A percentile compares a stretch with the other conserved stretches of the same genome.
Evolutionary conservation across 116 monocot genomes (phyloP).

Genomic region (Cymodocea nodosa): DNA sequence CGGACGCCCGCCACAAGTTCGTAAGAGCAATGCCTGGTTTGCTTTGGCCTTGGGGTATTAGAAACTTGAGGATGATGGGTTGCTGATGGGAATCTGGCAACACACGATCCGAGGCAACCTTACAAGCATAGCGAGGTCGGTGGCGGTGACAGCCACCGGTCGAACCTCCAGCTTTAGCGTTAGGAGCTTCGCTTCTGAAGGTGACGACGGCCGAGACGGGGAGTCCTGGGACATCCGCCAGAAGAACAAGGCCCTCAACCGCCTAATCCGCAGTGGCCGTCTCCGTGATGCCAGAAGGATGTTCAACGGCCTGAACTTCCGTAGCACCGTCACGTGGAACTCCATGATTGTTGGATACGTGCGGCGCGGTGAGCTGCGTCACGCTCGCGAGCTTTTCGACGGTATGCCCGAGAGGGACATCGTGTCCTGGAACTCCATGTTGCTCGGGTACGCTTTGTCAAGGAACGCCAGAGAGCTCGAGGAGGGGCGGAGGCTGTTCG

Average conservation of each 20-base stretch:
- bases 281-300: conserved; percentile 22
- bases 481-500: conserved; percentile 30
- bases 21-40: too few species aligned
- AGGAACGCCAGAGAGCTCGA: conserved; percentile 16
- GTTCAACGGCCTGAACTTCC: conserved; percentile 23
- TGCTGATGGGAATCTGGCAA: too few species aligned
- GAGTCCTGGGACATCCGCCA: conserved; percentile 4
- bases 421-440: conserved; percentile 44
- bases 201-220: background rate
- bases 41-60: too few species aligned
- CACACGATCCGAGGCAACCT: too few species aligned
- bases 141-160: background rate
- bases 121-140: background rate
- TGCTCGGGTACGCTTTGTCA: conserved; percentile 24
- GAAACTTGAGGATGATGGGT: too few species aligned
- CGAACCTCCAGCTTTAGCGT: background rate
- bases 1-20: too few species aligned
- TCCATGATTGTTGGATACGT: conserved; percentile 33
- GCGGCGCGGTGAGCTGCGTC: conserved; percentile 14
- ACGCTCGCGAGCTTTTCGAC: conserved; percentile 36
- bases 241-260: conserved; percentile 31
- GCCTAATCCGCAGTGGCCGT: conserved; percentile 25
- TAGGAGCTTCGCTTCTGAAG: background rate
- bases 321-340: conserved; percentile 39
- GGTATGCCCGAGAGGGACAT: conserved; percentile 36